Evolutionary conservation across 169 alveolate genomes (phyloP).

Genomic region (Plasmodium knowlesi): DNA sequence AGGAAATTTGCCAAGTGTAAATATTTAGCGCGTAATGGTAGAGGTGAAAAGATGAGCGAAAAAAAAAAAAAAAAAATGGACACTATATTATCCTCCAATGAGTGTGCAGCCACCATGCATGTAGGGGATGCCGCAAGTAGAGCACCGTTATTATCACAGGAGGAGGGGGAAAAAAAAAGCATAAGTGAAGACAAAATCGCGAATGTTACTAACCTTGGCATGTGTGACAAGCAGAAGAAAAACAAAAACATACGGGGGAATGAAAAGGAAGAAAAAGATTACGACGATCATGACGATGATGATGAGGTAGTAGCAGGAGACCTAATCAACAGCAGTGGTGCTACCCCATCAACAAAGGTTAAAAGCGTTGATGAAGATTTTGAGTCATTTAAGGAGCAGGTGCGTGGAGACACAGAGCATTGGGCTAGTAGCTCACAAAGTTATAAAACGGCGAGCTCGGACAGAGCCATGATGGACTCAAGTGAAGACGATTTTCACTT

Average conservation of each 20-base stretch:
- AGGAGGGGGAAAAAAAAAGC: not conserved
- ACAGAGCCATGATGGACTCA: not conserved
- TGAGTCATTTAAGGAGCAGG: conserved; percentile 1
- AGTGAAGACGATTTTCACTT: conserved; percentile 11
- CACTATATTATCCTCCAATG: not conserved
- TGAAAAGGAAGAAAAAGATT: not conserved
- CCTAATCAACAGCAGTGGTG: not conserved
- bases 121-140: not conserved
- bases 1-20: conserved; percentile 52
- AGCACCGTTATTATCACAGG: not conserved
- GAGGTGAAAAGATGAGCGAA: conserved; percentile 17
- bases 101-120: not conserved
- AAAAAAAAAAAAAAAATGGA: conserved; percentile 12
- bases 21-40: conserved; percentile 12
- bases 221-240: not conserved
- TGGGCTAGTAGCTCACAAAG: conserved; percentile 11
- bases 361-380: conserved; percentile 5
- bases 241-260: not conserved
- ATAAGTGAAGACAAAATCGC: not conserved
- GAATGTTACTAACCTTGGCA: not conserved
- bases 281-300: not conserved
- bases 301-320: not conserved
- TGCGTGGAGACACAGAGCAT: not conserved
- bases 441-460: not conserved
- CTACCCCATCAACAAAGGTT: not conserved